phyloP scores from a whole-genome alignment of 345 rosid genomes.

The Euphorbia pulcherrima region DNA sequence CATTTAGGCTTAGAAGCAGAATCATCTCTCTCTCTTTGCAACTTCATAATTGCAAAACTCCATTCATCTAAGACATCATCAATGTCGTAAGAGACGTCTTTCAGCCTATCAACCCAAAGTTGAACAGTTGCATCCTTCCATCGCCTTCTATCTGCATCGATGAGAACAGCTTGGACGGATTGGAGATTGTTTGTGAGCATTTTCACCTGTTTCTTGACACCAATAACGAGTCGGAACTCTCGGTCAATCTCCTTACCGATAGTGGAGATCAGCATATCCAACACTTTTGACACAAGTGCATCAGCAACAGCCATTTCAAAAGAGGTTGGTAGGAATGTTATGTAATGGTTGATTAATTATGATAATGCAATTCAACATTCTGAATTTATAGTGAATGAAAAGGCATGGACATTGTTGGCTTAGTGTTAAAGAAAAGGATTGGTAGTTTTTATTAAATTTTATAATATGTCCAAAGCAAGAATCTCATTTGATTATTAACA shows the following conservation, averaged over 20 bases:
- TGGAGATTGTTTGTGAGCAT: not conserved
- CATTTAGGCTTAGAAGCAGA: no score
- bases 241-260: no score
- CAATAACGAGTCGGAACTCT: not conserved
- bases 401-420: no score
- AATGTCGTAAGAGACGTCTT: not conserved
- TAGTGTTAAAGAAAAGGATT: no score
- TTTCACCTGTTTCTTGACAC: not conserved
- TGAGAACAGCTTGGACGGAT: slow-evolving; percentile 3
- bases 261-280: not conserved
- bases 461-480: no score
- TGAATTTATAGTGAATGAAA: no score
- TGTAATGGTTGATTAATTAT: no score
- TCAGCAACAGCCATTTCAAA: slow-evolving; percentile 5
- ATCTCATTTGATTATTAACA: no score
- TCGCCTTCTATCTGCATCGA: slow-evolving; percentile 8
- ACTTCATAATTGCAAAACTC: not conserved
- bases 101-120: no score
- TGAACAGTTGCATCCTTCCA: not conserved
- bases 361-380: no score
- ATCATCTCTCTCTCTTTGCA: not conserved
- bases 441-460: no score
- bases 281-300: not conserved
- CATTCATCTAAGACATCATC: slow-evolving; percentile 12
- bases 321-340: no score